Percentiles rank a stretch among this genome's conserved stretches.
phyloP scores from a whole-genome alignment of 1,284 basidiomycete genomes.

The Tylopilus sp. region DNA sequence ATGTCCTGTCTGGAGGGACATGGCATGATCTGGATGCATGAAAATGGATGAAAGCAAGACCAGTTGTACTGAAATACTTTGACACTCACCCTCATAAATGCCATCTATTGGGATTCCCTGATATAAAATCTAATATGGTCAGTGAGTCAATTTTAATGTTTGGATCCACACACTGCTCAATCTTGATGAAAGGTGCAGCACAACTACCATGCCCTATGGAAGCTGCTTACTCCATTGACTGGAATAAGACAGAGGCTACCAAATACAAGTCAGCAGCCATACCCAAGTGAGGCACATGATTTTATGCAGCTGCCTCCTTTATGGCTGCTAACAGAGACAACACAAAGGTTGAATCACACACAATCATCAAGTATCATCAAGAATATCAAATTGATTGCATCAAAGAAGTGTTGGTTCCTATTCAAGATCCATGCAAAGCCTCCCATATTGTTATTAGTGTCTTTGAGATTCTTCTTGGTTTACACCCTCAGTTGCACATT shows the following conservation, averaged over 20 bases:
- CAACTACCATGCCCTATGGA: neutral
- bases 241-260: neutral
- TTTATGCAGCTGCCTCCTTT: neutral
- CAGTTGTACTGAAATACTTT: neutral
- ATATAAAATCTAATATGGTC: neutral
- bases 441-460: neutral
- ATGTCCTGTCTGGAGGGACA: conserved; percentile 3
- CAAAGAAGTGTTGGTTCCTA: neutral
- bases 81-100: neutral
- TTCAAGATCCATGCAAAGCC: neutral
- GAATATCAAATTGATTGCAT: neutral
- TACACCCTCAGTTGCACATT: neutral
- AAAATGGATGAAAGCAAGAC: conserved; percentile 7
- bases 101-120: neutral
- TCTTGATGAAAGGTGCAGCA: neutral
- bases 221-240: neutral
- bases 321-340: neutral
- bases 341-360: neutral
- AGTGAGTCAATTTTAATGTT: neutral
- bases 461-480: neutral
- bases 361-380: neutral
- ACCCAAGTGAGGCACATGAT: neutral
- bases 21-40: neutral
- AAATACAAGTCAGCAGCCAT: too few relatives aligned
- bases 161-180: too few relatives aligned